Evolutionary conservation across 179 eudicot genomes (phyloP), one percentile per base, ranked within the genome.

Genomic region (Silene vulgaris): DNA sequence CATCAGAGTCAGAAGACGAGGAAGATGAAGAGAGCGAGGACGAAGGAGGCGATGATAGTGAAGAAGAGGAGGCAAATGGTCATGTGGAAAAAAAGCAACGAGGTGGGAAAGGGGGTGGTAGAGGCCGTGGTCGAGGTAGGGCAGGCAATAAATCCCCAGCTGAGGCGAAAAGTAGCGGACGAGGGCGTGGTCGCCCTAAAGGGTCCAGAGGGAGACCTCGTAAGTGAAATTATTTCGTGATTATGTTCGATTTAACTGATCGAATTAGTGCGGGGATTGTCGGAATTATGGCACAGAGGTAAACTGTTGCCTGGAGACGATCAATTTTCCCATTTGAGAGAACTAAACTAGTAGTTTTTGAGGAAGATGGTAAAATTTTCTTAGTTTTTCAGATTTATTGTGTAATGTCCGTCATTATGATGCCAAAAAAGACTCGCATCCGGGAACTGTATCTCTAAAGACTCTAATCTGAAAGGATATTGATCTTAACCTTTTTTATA

Each of bases 141-240:
- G 83, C 57, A 17, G 85, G 77, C 35, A 75, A 75, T 48, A 78
- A 68, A 37, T 66, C 79, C 65, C 71, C 76, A 0, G 78, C 43
- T 9, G 83, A 81, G 84, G 66, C 76, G n/a, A 81, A 74, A 78
- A 81, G 78, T 60, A 84, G 89, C n/a, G 96, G 91, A 4, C 78
- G 92, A 69, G 96, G 97, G 17, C 89, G 96, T 26, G 65, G 84
- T 26, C 80, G 74, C 20, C 80, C 76, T 32, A 83, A 77, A 71
- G 87, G 88, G 54, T 87, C 83, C 69, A 88, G 97, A 71, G 97
- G 97, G 75, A 85, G 87, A 68, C 83, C 93, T 9, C 86, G 87
- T 60, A 88, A 85, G 80, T 83, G 84, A 71, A 11, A 43, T 48
- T 68, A 74, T 20, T 21, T 43, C 56, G 1, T 67, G 75, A 5